A percentile compares a stretch with the other conserved stretches of the same genome.
phyloP scores from a whole-genome alignment of 371 early-diverging fungal genomes.

The Zopfochytrium polystomum region DNA sequence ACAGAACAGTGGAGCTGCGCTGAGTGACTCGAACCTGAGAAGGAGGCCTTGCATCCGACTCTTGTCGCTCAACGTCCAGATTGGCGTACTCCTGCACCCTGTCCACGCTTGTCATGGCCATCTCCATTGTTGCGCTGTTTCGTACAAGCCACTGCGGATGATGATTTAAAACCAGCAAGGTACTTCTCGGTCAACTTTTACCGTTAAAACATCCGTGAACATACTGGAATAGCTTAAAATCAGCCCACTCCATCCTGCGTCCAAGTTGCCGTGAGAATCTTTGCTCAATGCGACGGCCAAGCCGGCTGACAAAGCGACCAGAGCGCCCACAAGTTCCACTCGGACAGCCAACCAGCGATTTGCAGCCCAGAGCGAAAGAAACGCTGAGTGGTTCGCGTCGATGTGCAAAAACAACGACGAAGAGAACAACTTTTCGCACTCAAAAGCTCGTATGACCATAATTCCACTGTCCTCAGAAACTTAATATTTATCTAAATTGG shows the following conservation, averaged over 20 bases:
- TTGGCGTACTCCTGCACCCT: constrained; percentile 58
- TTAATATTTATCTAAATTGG: background rate
- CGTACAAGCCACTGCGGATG: constrained; percentile 75
- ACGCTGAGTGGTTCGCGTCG: constrained; percentile 35
- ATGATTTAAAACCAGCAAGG: background rate
- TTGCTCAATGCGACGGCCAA: constrained; percentile 42
- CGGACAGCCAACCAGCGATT: constrained; percentile 37
- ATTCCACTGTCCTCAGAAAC: constrained; percentile 51
- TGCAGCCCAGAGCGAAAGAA: constrained; percentile 29
- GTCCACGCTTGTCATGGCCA: constrained; percentile 29
- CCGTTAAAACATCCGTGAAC: constrained; percentile 64
- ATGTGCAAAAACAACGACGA: constrained; percentile 10
- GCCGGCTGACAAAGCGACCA: constrained; percentile 63
- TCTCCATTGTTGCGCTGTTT: constrained; percentile 45
- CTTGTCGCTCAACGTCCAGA: constrained; percentile 60
- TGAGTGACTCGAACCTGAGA: constrained; percentile 1
- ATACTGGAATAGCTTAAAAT: constrained; percentile 73
- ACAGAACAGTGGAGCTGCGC: constrained; percentile 1
- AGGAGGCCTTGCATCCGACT: no score
- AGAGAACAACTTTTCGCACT: constrained; percentile 26
- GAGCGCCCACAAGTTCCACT: constrained; percentile 27
- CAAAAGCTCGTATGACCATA: constrained; percentile 76
- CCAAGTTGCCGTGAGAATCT: constrained; percentile 23
- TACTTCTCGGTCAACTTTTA: background rate
- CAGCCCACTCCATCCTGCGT: constrained; percentile 75